Evolutionary conservation across 2,329 filamentous ascomycete species (phyloP), one percentile per base, ranked within the genome.

Genomic region (Xylaria sp.): DNA sequence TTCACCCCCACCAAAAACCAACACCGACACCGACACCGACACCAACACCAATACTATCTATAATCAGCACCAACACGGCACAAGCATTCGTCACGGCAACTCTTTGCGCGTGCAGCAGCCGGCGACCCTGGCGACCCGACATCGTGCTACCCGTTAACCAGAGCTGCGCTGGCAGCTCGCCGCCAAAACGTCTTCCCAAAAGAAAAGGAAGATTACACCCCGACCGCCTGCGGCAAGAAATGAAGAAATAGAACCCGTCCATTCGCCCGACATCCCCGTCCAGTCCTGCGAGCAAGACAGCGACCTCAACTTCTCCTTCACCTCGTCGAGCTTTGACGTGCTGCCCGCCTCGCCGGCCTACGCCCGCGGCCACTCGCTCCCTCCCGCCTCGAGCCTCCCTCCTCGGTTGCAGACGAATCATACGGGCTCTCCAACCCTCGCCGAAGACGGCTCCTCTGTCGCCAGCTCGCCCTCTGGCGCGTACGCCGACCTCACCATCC

Each of bases 151-250:
- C 77, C 76, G 28, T 66, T 49, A 2, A 74, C 77, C 76, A 81
- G 87, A 89, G 87, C 87, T 89, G 87, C 87, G 62, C 40, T 79
- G 79, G 88, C 88, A 90, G 89, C 89, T 90, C 89, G 82, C 85
- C 80, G 84, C 87, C 89, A 91, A 86, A 81, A 91, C 89, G 89
- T 90, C 88, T 88, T 90, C 88, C 84, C 85, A 83, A 86, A 91
- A 90, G 88, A 91, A 90, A 88, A 86, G 88, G 85, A 90, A 88
- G 86, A 86, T 90, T 77, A 83, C 83, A 67, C 71, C 81, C 77
- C 85, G 83, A 74, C 82, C 80, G 77, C 79, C 80, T 71, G 79
- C 80, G 74, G 17, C 68, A 31, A 61, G 78, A 80, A 77, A 82
- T 85, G 78, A 77, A 80, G 70, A 79, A 79, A 62, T 72, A 75